phyloP scores from a whole-genome alignment of 1,284 basidiomycete species.

The Exobasidium cylindrosporum region DNA sequence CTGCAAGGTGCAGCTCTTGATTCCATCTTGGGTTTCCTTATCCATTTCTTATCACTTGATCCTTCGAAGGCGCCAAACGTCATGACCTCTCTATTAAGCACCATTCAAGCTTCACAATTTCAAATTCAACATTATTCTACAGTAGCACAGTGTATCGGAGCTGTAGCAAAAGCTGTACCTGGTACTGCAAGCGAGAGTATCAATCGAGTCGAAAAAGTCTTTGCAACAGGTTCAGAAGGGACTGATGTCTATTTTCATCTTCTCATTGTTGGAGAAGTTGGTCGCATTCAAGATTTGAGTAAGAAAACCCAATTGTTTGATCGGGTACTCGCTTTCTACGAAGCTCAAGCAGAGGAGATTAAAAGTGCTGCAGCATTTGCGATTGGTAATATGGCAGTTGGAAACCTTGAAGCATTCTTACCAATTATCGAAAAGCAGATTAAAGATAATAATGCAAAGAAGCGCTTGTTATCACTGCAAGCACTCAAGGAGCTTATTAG shows the following conservation, averaged over 20 bases:
- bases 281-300: constrained; percentile 37
- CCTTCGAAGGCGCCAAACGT: constrained; percentile 39
- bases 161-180: constrained; percentile 28
- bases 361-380: constrained; percentile 40
- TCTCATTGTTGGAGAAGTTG: constrained; percentile 41
- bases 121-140: constrained; percentile 27
- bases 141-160: constrained; percentile 43
- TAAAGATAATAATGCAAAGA: constrained; percentile 59
- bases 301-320: constrained; percentile 18
- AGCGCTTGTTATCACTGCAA: constrained; percentile 68
- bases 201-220: constrained; percentile 16
- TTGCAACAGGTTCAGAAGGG: constrained; percentile 20
- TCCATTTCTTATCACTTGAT: constrained; percentile 75
- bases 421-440: constrained; percentile 80
- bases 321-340: constrained; percentile 33
- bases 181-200: constrained; percentile 23
- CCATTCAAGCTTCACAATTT: constrained; percentile 10
- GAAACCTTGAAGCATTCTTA: constrained; percentile 78
- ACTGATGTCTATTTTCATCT: constrained; percentile 36
- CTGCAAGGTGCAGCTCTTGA: constrained; percentile 73
- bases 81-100: constrained; percentile 16
- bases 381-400: constrained; percentile 86
- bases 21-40: constrained; percentile 75
- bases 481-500: constrained; percentile 94
- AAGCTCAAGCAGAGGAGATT: constrained; percentile 37